A percentile compares a stretch with the other conserved stretches of the same genome.
phyloP scores from a whole-genome alignment of 768 basidiomycete genomes.

The Stropharia rugosoannulata region DNA sequence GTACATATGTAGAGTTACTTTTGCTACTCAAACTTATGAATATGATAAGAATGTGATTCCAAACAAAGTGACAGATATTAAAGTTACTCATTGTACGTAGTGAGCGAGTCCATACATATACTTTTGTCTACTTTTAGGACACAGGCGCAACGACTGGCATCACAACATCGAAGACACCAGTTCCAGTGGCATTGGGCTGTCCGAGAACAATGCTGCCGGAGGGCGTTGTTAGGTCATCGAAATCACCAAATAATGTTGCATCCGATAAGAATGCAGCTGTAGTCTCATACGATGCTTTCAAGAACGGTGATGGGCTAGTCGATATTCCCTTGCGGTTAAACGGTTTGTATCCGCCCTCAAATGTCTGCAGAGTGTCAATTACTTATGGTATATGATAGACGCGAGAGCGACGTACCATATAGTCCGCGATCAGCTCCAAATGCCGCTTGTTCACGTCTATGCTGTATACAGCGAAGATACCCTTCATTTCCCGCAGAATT shows the following conservation, averaged over 20 bases:
- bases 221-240: conserved; percentile 87
- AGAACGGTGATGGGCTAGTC: conserved; percentile 88
- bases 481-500: conserved; percentile 88
- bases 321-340: conserved; percentile 97
- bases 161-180: conserved; percentile 89
- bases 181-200: conserved; percentile 86
- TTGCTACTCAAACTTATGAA: conserved; percentile 3
- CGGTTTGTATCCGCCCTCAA: conserved; percentile 96
- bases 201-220: conserved; percentile 93
- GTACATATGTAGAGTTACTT: conserved; percentile 13
- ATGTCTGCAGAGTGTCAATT: conserved; percentile 61
- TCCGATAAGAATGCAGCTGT: conserved; percentile 93
- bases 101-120: neutral
- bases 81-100: neutral
- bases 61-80: neutral
- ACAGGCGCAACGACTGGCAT: conserved; percentile 40
- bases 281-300: conserved; percentile 98
- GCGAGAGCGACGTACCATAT: conserved; percentile 72
- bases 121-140: conserved; percentile 1
- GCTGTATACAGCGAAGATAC: conserved; percentile 92
- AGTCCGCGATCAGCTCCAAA: conserved; percentile 96
- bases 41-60: neutral
- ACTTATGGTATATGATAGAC: neutral
- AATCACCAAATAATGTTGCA: conserved; percentile 92
- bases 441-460: conserved; percentile 95